These are phyloP conservation scores for Plectosphaerella plurivora DNA, from an alignment of 2,329 filamentous ascomycete species.

Conservation along the genomic window DNA sequence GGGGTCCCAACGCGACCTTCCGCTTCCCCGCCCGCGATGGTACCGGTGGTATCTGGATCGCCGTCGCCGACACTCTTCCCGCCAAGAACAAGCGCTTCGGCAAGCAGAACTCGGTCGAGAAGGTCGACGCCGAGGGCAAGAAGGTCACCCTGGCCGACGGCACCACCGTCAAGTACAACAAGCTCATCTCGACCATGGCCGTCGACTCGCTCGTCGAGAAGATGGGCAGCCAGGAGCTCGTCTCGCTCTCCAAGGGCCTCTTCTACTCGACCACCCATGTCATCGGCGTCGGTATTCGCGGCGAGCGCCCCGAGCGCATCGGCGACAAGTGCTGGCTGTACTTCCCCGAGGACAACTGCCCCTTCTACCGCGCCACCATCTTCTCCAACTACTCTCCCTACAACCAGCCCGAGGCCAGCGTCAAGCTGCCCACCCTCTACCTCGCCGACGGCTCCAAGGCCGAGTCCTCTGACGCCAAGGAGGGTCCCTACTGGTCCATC, in stretches of 20 bases:
- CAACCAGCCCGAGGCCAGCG: constrained; percentile 84
- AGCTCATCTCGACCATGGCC: constrained; percentile 93
- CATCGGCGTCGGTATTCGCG: constrained; percentile 91
- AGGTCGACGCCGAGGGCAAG: constrained; percentile 83
- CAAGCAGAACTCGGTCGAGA: constrained; percentile 75
- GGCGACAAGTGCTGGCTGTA: constrained; percentile 99
- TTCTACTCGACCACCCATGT: constrained; percentile 98
- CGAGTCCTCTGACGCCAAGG: constrained; percentile 64
- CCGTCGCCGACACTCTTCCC: constrained; percentile 88
- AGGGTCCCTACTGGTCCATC: constrained; percentile 98
- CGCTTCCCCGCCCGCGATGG: constrained; percentile 93
- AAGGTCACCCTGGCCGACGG: constrained; percentile 78
- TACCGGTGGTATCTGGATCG: constrained; percentile 98
- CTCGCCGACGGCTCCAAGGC: constrained; percentile 83
- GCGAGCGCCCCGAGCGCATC: constrained; percentile 86
- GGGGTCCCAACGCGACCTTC: constrained; percentile 98
- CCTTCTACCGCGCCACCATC: constrained; percentile 98
- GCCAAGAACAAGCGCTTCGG: constrained; percentile 90
- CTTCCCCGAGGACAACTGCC: constrained; percentile 98
- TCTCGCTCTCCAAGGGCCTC: constrained; percentile 79
- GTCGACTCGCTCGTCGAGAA: constrained; percentile 83
- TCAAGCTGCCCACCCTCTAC: constrained; percentile 82
- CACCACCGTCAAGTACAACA: constrained; percentile 84
- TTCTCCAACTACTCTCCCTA: constrained; percentile 99
- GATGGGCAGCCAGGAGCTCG: constrained; percentile 83